A percentile compares a stretch with the other conserved stretches of the same genome.
These are phyloP conservation scores for Acacia melanoxylon DNA, from an alignment of 306 rosid genomes.

Conservation along the genomic window DNA sequence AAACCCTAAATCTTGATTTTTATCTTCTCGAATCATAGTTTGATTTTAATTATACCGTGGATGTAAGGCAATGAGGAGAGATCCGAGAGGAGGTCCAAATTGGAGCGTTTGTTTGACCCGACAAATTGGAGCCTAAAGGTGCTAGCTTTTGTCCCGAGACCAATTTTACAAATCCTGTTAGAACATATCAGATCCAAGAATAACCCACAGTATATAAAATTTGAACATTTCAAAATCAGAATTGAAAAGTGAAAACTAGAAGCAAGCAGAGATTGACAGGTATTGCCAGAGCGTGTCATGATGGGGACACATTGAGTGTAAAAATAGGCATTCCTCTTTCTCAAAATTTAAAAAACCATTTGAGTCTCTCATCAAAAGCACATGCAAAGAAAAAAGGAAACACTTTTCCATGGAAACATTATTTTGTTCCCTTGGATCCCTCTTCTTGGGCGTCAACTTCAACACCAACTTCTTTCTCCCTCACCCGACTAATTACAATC, in stretches of 20 bases:
- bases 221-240: background rate
- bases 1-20: too few relatives aligned
- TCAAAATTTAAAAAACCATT: background rate
- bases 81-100: background rate
- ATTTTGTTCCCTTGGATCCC: conserved; percentile 65
- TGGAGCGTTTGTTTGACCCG: background rate
- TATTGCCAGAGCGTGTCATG: conserved; percentile 2
- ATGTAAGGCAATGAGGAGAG: too few relatives aligned
- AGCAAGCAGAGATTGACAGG: background rate
- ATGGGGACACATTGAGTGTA: conserved; percentile 1
- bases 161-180: background rate
- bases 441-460: background rate
- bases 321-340: conserved; percentile 16
- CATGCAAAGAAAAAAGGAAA: conserved; percentile 1
- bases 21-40: too few relatives aligned
- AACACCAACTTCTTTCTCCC: background rate
- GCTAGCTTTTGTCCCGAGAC: background rate
- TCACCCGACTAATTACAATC: too few relatives aligned
- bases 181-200: background rate
- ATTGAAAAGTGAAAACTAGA: background rate
- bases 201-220: background rate
- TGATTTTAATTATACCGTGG: too few relatives aligned
- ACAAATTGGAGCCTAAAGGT: background rate
- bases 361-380: conserved; percentile 4
- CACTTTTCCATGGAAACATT: conserved; percentile 32